Evolutionary conservation across 2,329 filamentous ascomycete genomes (phyloP).

Genomic region (Trichophyton verrucosum): DNA sequence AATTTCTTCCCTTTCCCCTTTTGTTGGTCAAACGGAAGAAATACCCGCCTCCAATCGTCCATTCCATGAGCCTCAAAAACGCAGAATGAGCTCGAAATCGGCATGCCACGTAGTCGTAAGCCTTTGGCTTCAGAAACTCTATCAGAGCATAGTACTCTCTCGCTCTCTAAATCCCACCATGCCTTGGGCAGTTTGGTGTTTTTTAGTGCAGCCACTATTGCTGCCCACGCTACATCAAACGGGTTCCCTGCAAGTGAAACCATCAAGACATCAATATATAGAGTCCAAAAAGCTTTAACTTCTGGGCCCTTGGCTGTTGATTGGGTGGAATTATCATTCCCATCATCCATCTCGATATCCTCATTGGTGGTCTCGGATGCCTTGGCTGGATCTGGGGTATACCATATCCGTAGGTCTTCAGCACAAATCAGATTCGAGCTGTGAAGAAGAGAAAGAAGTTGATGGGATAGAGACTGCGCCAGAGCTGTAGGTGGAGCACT

Average conservation of each 20-base stretch:
- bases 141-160: constrained; percentile 64
- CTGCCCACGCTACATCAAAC: constrained; percentile 82
- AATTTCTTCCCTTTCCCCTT: constrained; percentile 37
- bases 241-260: constrained; percentile 85
- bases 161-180: constrained; percentile 70
- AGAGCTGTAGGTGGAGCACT: constrained; percentile 67
- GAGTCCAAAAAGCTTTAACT: constrained; percentile 80
- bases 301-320: constrained; percentile 27
- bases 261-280: constrained; percentile 92
- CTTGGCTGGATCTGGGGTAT: constrained; percentile 37
- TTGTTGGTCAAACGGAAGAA: constrained; percentile 23
- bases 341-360: constrained; percentile 36
- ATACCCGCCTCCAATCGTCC: constrained; percentile 27
- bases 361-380: constrained; percentile 10
- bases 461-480: constrained; percentile 74
- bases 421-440: constrained; percentile 54
- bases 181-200: constrained; percentile 68
- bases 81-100: constrained; percentile 63
- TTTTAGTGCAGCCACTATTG: constrained; percentile 65
- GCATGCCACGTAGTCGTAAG: constrained; percentile 53
- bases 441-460: constrained; percentile 65
- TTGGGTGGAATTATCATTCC: constrained; percentile 18
- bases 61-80: constrained; percentile 55
- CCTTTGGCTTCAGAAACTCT: constrained; percentile 40
- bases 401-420: constrained; percentile 61